Conservation (phyloP, 345 rosid species). For the Hibiscus tridactylites region DNA sequence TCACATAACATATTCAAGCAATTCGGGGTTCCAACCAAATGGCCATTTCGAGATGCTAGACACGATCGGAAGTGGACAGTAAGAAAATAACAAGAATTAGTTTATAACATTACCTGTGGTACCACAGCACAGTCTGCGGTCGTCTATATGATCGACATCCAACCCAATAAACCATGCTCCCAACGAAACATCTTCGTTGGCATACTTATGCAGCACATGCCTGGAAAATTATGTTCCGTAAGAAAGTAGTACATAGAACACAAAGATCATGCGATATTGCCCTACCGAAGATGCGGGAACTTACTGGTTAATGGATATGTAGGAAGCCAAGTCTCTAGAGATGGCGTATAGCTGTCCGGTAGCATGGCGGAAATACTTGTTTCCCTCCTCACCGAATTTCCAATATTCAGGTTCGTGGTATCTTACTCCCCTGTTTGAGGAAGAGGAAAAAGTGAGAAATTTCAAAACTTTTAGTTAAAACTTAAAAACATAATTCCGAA, state of each 20-base stretch:
- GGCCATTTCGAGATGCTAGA: neutral
- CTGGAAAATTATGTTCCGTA: conserved; percentile 28
- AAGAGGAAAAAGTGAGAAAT: conserved; percentile 5
- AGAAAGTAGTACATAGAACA: conserved; percentile 12
- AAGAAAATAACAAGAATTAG: neutral
- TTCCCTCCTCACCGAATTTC: conserved; percentile 98
- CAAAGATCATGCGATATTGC: neutral
- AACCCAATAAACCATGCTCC: conserved; percentile 97
- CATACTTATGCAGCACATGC: conserved; percentile 79
- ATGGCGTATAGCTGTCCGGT: conserved; percentile 94
- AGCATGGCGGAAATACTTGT: conserved; percentile 94
- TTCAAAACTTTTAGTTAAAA: neutral
- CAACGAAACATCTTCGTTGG: conserved; percentile 89
- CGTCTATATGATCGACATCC: conserved; percentile 93
- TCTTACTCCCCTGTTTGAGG: conserved; percentile 67
- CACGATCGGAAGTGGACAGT: neutral
- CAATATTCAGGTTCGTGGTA: conserved; percentile 95
- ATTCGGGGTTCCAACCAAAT: neutral
- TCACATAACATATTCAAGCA: neutral
- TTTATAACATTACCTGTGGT: conserved; percentile 62
- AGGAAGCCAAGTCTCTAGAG: conserved; percentile 80
- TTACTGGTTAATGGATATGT: conserved; percentile 83
- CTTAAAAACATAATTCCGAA: neutral
- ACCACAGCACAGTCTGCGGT: conserved; percentile 94
- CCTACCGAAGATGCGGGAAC: conserved; percentile 11